Evolutionary conservation across 176 grass and related monocot genomes (phyloP).

Genomic region (Elaeis guineensis): DNA sequence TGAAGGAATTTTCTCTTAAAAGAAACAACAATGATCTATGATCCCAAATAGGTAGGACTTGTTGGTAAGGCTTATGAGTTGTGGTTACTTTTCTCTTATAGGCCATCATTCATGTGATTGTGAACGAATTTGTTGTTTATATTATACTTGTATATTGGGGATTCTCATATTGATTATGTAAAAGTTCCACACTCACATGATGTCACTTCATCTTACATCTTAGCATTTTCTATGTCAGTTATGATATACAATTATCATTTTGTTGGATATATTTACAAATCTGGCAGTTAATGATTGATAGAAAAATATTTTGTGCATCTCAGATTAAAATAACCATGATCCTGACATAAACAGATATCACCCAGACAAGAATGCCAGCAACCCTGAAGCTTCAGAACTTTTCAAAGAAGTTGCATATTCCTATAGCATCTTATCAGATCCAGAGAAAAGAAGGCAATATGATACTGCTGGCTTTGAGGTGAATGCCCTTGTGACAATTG

Average conservation of each 20-base stretch:
- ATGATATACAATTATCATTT: not conserved
- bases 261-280: not conserved
- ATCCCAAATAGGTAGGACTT: too few relatives aligned
- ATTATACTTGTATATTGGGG: too few relatives aligned
- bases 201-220: too few relatives aligned
- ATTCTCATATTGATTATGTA: too few relatives aligned
- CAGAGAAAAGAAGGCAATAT: constrained; percentile 94
- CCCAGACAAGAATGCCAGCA: constrained; percentile 92
- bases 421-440: constrained; percentile 96
- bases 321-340: constrained; percentile 8
- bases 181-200: too few relatives aligned
- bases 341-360: constrained; percentile 58
- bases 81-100: too few relatives aligned
- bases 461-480: constrained; percentile 99
- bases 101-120: too few relatives aligned
- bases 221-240: too few relatives aligned
- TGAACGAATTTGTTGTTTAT: too few relatives aligned
- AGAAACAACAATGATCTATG: too few relatives aligned
- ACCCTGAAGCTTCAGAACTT: constrained; percentile 94
- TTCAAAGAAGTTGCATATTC: constrained; percentile 99
- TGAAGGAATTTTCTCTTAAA: too few relatives aligned
- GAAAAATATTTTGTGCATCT: not conserved
- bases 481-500: not conserved
- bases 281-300: not conserved
- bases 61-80: too few relatives aligned